Percentiles rank a stretch among this genome's conserved stretches.
phyloP scores from a whole-genome alignment of 176 grass and related monocot species.

The Saccharum spontaneum region DNA sequence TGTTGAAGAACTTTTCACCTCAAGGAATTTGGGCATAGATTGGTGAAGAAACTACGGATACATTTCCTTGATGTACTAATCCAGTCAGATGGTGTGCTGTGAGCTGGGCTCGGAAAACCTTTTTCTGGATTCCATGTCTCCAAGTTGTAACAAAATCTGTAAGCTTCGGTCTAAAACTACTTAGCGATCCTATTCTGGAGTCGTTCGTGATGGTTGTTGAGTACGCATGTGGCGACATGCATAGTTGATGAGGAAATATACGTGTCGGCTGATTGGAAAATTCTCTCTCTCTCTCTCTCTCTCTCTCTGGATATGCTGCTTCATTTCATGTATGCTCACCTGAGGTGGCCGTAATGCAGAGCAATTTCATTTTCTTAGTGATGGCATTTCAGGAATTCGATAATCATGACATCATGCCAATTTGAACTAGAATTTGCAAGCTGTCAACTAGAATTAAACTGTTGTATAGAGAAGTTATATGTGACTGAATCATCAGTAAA shows the following conservation, averaged over 20 bases:
- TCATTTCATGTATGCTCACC: not conserved
- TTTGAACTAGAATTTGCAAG: not conserved
- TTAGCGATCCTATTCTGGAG: not conserved
- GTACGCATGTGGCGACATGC: not conserved
- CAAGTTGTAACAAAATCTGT: conserved; percentile 2
- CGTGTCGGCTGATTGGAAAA: not conserved
- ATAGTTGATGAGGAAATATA: not conserved
- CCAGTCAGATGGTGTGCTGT: not conserved
- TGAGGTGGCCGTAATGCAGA: not conserved
- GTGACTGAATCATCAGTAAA: not conserved
- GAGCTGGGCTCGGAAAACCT: conserved; percentile 6
- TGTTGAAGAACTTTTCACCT: conserved; percentile 71
- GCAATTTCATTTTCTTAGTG: not conserved
- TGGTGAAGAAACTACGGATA: conserved; percentile 56
- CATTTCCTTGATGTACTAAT: conserved; percentile 18
- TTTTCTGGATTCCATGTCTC: conserved; percentile 3
- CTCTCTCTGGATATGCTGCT: not conserved
- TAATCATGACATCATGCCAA: not conserved
- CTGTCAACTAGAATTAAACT: not conserved
- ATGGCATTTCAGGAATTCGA: not conserved
- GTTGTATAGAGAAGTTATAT: not conserved
- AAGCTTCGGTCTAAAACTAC: not conserved
- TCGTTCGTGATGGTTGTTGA: not conserved
- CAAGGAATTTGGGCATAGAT: conserved; percentile 67
- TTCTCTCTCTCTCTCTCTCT: too few relatives aligned